Conservation (phyloP, 2,329 filamentous ascomycete genomes). For the Hypoxylon sp. region DNA sequence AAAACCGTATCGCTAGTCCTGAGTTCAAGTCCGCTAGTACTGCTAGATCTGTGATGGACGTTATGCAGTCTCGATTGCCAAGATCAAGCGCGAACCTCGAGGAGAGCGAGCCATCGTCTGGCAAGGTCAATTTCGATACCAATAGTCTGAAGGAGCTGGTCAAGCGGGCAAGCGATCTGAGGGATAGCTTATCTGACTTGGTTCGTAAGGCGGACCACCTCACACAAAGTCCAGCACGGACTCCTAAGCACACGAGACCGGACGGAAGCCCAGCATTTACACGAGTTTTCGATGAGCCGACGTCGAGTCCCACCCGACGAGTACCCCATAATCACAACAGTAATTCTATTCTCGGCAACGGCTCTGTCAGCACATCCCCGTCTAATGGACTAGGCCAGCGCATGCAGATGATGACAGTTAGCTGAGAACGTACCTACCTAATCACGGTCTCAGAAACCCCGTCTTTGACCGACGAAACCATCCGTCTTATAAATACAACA, state of each 20-base stretch:
- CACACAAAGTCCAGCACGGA: constrained; percentile 66
- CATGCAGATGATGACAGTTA: constrained; percentile 75
- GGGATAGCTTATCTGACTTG: constrained; percentile 69
- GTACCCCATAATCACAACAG: constrained; percentile 65
- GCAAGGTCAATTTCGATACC: constrained; percentile 74
- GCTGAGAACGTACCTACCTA: constrained; percentile 55
- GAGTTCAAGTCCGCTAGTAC: constrained; percentile 60
- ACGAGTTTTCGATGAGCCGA: constrained; percentile 72
- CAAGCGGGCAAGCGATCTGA: constrained; percentile 69
- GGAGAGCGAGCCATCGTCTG: constrained; percentile 54
- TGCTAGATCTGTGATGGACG: constrained; percentile 72
- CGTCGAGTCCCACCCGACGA: constrained; percentile 65
- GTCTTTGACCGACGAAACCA: background rate
- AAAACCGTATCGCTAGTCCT: constrained; percentile 51
- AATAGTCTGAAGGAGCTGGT: constrained; percentile 76
- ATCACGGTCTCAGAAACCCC: background rate
- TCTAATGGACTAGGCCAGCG: constrained; percentile 63
- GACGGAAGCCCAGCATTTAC: constrained; percentile 76
- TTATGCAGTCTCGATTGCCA: constrained; percentile 68
- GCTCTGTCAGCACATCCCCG: constrained; percentile 65
- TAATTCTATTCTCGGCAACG: constrained; percentile 62
- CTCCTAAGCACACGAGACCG: constrained; percentile 60
- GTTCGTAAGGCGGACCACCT: constrained; percentile 70
- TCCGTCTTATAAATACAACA: constrained; percentile 11
- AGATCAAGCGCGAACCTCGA: constrained; percentile 55